These are phyloP conservation scores for Lentinula aciculospora DNA, from an alignment of 768 basidiomycete genomes.

Conservation along the genomic window DNA sequence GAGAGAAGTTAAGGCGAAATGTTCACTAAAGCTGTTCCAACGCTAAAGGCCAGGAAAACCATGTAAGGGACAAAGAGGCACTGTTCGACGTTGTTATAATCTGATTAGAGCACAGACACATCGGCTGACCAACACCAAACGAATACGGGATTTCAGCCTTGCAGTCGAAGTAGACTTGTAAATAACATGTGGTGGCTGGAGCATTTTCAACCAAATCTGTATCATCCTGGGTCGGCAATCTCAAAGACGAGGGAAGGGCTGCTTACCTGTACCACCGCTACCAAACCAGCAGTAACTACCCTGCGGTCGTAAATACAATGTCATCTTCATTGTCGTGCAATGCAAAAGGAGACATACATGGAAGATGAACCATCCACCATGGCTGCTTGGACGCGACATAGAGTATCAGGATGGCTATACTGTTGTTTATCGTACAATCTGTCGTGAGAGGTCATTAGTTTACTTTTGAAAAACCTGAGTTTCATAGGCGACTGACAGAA, in stretches of 20 bases:
- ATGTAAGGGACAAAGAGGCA: slow-evolving; percentile 26
- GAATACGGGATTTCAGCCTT: background rate
- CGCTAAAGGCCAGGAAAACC: slow-evolving; percentile 34
- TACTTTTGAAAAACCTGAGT: background rate
- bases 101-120: background rate
- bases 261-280: slow-evolving; percentile 34
- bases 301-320: slow-evolving; percentile 18
- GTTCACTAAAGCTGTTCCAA: slow-evolving; percentile 32
- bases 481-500: slow-evolving; percentile 41
- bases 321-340: background rate
- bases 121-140: background rate
- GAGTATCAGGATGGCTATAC: slow-evolving; percentile 17
- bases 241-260: background rate
- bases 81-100: slow-evolving; percentile 13
- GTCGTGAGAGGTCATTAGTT: background rate
- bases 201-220: slow-evolving; percentile 1
- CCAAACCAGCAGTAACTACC: slow-evolving; percentile 34
- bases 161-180: background rate
- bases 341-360: slow-evolving; percentile 30
- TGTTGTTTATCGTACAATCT: slow-evolving; percentile 14
- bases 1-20: background rate
- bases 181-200: background rate
- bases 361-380: slow-evolving; percentile 48
- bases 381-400: slow-evolving; percentile 48
- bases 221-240: background rate